phyloP scores from a whole-genome alignment of 306 rosid species.

The Quillaja saponaria region DNA sequence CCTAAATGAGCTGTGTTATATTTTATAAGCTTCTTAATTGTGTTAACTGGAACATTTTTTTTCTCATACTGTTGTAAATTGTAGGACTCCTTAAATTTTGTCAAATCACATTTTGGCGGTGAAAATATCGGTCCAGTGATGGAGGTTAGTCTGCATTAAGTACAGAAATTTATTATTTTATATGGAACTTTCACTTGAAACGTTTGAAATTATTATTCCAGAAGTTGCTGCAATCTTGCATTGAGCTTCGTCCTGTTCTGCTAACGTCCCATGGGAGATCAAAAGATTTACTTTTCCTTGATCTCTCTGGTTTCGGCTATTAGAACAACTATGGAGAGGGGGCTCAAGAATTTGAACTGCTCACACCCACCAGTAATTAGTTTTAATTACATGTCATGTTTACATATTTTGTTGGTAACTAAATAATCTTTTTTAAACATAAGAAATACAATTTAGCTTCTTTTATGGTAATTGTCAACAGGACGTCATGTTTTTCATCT shows the following conservation, averaged over 20 bases:
- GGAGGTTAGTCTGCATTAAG: conserved; percentile 25
- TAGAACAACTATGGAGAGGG: conserved; percentile 38
- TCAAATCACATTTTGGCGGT: conserved; percentile 40
- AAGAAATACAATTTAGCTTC: not conserved
- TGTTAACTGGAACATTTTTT: not conserved
- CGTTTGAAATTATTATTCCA: conserved; percentile 14
- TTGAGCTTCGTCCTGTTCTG: conserved; percentile 30
- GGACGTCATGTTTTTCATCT: conserved; percentile 40
- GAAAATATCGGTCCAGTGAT: conserved; percentile 27
- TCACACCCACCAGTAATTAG: conserved; percentile 25
- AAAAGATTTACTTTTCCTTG: conserved; percentile 42
- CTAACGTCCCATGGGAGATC: conserved; percentile 24
- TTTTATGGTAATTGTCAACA: conserved; percentile 22
- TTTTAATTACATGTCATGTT: not conserved
- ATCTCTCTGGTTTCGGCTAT: conserved; percentile 39
- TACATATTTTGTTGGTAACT: not conserved
- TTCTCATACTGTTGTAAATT: conserved; percentile 13
- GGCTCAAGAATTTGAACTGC: conserved; percentile 22
- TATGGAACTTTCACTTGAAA: conserved; percentile 2
- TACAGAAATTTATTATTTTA: not conserved
- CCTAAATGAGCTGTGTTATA: no score
- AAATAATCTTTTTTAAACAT: not conserved
- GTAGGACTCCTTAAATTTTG: conserved; percentile 35
- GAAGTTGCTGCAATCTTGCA: conserved; percentile 37
- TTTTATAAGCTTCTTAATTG: conserved; percentile 2